Evolutionary conservation across 176 grass and related monocot species (phyloP).

Genomic region (Musa troglodytarum): DNA sequence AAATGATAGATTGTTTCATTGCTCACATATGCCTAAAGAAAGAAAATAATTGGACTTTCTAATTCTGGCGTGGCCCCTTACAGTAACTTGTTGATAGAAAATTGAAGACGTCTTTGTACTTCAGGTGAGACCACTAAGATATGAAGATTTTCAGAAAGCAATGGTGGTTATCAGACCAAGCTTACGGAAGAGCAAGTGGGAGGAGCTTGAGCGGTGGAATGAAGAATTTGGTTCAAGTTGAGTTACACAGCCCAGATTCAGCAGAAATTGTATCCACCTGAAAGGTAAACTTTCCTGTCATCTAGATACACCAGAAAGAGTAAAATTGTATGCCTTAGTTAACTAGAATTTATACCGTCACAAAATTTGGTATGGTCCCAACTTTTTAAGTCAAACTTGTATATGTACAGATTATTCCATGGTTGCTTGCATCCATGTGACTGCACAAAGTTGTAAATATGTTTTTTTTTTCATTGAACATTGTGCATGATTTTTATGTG

Average conservation of each 20-base stretch:
- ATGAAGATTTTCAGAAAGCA: slow-evolving; percentile 62
- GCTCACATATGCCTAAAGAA: neutral
- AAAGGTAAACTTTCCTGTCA: neutral
- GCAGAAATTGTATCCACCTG: neutral
- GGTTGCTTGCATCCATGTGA: no score
- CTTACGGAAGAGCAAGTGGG: slow-evolving; percentile 87
- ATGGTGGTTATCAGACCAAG: slow-evolving; percentile 74
- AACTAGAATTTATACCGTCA: neutral
- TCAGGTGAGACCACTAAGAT: slow-evolving; percentile 63
- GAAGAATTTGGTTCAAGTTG: slow-evolving; percentile 74
- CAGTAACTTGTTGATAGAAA: neutral
- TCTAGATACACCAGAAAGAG: neutral
- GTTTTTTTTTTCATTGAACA: neutral
- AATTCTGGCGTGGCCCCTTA: neutral
- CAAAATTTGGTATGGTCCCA: neutral
- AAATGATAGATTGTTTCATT: no score
- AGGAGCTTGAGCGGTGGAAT: slow-evolving; percentile 87
- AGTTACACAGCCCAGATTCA: neutral
- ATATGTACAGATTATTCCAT: neutral
- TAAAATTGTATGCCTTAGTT: neutral
- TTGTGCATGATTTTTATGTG: neutral
- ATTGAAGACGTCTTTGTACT: neutral
- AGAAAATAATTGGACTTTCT: neutral
- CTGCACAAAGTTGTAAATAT: neutral
- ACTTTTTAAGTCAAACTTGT: neutral